Conservation (phyloP, 2,329 filamentous ascomycete species). For the Macrophomina pseudophaseolina region DNA sequence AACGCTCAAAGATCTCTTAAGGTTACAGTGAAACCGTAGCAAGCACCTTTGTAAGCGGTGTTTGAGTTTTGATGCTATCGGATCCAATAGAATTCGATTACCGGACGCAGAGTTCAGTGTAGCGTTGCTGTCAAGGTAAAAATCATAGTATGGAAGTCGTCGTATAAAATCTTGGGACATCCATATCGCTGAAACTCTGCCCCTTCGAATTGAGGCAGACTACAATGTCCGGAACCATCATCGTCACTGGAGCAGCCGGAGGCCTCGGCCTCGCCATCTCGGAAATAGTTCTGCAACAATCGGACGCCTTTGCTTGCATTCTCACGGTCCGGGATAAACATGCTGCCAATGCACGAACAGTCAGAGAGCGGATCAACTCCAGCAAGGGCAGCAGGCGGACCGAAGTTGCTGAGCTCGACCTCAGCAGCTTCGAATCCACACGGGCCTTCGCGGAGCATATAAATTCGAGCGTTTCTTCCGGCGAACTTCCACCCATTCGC, state of each 20-base stretch:
- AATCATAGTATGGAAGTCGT: neutral
- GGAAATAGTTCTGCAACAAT: neutral
- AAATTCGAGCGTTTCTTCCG: conserved; percentile 32
- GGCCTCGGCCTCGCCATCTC: conserved; percentile 26
- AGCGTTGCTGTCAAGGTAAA: no score
- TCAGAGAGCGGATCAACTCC: neutral
- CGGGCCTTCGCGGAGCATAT: conserved; percentile 29
- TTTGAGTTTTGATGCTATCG: no score
- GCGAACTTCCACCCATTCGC: conserved; percentile 47
- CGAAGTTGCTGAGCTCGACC: conserved; percentile 27
- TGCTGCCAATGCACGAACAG: neutral
- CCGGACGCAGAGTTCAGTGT: no score
- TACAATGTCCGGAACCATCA: neutral
- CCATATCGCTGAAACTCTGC: neutral
- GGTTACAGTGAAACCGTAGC: no score
- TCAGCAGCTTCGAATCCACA: conserved; percentile 28
- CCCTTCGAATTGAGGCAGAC: neutral
- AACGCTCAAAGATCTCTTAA: no score
- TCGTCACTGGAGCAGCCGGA: conserved; percentile 26
- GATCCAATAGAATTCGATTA: no score
- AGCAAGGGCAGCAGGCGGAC: neutral
- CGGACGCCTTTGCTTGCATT: neutral
- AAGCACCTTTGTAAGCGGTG: no score
- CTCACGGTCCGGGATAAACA: conserved; percentile 9
- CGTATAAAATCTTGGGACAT: neutral